Evolutionary conservation across 768 basidiomycete species (phyloP).

Genomic region (Leucosporidium yakuticum): DNA sequence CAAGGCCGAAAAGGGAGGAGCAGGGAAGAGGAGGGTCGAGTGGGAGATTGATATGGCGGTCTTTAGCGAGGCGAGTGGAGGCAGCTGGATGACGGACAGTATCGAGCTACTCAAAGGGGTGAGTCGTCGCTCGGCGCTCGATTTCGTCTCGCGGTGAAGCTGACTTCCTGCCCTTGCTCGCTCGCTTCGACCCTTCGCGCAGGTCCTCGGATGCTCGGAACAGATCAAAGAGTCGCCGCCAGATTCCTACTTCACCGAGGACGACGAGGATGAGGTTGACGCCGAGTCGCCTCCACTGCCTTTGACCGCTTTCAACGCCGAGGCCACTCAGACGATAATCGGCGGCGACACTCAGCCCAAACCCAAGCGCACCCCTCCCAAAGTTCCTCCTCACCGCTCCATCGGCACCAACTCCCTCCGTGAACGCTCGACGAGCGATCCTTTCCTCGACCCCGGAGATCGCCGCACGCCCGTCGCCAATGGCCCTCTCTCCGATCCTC

Average conservation of each 20-base stretch:
- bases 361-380: conserved; percentile 8
- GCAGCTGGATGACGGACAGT: conserved; percentile 21
- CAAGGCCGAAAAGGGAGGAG: conserved; percentile 14
- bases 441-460: conserved; percentile 19
- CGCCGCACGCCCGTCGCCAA: background rate
- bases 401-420: conserved; percentile 1
- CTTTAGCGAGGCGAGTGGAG: conserved; percentile 32
- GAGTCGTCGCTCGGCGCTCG: conserved; percentile 3
- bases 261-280: background rate
- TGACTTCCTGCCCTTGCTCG: no score
- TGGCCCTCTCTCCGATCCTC: background rate
- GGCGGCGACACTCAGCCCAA: background rate
- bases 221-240: background rate
- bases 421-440: conserved; percentile 16
- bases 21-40: conserved; percentile 25
- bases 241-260: background rate
- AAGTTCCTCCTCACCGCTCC: conserved; percentile 25
- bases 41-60: conserved; percentile 34
- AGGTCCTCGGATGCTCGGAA: conserved; percentile 30
- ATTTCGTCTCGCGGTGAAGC: background rate
- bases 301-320: background rate
- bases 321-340: no score
- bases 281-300: background rate
- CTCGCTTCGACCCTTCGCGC: background rate
- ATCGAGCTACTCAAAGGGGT: conserved; percentile 32